Evolutionary conservation across 108 stramenopile species (phyloP).

Genomic region (Nitzschia sp.): DNA sequence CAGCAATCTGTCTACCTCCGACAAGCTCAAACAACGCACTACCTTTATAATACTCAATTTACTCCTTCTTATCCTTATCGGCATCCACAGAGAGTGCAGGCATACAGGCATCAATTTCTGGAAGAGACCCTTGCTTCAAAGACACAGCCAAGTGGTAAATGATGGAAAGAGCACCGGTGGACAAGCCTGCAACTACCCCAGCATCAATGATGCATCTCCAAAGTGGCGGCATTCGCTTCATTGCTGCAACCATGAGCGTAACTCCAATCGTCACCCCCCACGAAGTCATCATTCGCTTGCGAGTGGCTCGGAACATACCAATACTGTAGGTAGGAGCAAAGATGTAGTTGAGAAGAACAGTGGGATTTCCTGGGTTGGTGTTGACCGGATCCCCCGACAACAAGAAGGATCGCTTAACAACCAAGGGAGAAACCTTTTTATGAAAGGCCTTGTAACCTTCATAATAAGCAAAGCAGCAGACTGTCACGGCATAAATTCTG

Average conservation of each 20-base stretch:
- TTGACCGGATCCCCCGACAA: constrained; percentile 28
- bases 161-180: constrained; percentile 83
- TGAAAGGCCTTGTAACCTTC: constrained; percentile 98
- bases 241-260: constrained; percentile 82
- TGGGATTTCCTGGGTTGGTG: constrained; percentile 13
- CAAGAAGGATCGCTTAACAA: constrained; percentile 88
- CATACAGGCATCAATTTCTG: constrained; percentile 60
- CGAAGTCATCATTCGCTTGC: constrained; percentile 82
- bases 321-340: constrained; percentile 92
- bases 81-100: constrained; percentile 10
- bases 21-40: no score
- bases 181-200: constrained; percentile 91
- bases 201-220: constrained; percentile 94
- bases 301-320: constrained; percentile 91
- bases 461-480: constrained; percentile 85
- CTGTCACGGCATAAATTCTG: constrained; percentile 66
- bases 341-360: constrained; percentile 37
- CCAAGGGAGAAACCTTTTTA: constrained; percentile 90
- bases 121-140: constrained; percentile 59
- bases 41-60: no score
- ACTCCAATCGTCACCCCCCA: constrained; percentile 89
- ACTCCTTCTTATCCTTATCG: no score
- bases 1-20: no score
- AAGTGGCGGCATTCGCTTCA: constrained; percentile 86
- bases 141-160: constrained; percentile 63